phyloP scores from a whole-genome alignment of 1,284 basidiomycete species.

The Rhodotorula sp. region DNA sequence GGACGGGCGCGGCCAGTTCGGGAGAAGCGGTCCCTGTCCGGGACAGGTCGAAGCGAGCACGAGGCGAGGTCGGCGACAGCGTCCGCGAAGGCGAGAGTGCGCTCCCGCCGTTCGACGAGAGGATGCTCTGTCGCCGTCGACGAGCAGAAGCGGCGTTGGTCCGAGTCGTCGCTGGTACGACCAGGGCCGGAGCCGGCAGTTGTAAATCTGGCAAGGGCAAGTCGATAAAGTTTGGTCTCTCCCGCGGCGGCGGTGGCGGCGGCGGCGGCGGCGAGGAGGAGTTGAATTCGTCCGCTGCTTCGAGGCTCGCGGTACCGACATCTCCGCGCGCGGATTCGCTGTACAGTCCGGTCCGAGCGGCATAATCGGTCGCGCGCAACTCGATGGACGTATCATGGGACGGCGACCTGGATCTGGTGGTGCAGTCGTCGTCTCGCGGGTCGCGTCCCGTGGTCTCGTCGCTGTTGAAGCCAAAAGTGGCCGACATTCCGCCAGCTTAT shows the following conservation, averaged over 20 bases:
- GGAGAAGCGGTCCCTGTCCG: conserved; percentile 9
- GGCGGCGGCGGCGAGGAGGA: conserved; percentile 2
- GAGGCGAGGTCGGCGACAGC: conserved; percentile 8
- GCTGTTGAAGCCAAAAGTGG: not conserved
- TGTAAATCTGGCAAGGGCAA: conserved; percentile 31
- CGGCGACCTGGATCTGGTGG: no score
- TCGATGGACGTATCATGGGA: no score
- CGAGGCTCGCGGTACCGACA: not conserved
- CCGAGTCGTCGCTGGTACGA: not conserved
- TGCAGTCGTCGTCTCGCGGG: no score
- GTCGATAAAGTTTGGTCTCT: conserved; percentile 29
- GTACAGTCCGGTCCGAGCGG: not conserved
- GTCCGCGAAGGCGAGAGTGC: not conserved
- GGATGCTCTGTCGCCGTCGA: not conserved
- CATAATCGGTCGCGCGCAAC: not conserved
- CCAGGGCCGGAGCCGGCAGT: conserved; percentile 29
- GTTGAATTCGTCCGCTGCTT: not conserved
- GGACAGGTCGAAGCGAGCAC: conserved; percentile 24
- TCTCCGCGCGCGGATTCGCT: not conserved
- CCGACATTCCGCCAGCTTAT: conserved; percentile 3
- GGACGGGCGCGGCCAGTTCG: conserved; percentile 11
- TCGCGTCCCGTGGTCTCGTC: not conserved
- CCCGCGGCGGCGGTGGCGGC: not conserved
- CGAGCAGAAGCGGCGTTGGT: not conserved
- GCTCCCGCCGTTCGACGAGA: not conserved